Base-by-base conservation (phyloP, 2,329 filamentous ascomycete species). In the Aspergillus awamori region DNA sequence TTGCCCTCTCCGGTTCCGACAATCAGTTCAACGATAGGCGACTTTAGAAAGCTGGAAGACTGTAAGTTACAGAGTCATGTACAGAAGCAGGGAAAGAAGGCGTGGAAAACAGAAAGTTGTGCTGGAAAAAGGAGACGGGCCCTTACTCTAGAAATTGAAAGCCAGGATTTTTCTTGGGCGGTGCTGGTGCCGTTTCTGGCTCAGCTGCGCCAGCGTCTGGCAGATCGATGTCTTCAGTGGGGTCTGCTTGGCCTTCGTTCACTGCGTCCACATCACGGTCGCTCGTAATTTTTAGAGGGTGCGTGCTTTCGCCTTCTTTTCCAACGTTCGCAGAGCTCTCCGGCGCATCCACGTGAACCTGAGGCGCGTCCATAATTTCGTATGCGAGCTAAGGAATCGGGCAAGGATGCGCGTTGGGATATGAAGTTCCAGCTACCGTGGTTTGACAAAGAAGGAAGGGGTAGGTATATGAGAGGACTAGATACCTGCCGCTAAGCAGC, bases 21-120 rank as follows among this genome's bases (percentile, higher is more conserved):
- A n/a, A 87, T 72, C 28, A 93, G 77, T 15, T 87, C 86, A 33
- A 93, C 85, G 10, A 92, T 81, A 0, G 90, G 89, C 64, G 88
- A 92, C 64, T 81, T 84, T 22, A 93, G 81, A 8, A 8, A 60
- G 26, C 26, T 55, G 8, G 20, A 15, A 30, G 17, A 22, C 24
- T 22, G 43, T 43, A 22, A 41, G 30, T 5, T 15, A 24, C 22
- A 38, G 28, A 33, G 7, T 7, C 47, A 17, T 33, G 10, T 28
- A 17, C 3, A 17, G 26, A 11, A 11, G 17, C 24, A 20, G 17
- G 33, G 4, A n/a, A 11, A 30, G 15, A 15, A 30, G n/a, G 22
- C 22, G 2, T 2, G 5, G 22, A 6, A 6, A 8, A 3, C 6
- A 30, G 4, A n/a, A 8, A 17, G 7, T 51, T 2, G 26, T 2